Evolutionary conservation across 2,329 filamentous ascomycete genomes (phyloP).

Genomic region (Talaromyces albobiverticillius): DNA sequence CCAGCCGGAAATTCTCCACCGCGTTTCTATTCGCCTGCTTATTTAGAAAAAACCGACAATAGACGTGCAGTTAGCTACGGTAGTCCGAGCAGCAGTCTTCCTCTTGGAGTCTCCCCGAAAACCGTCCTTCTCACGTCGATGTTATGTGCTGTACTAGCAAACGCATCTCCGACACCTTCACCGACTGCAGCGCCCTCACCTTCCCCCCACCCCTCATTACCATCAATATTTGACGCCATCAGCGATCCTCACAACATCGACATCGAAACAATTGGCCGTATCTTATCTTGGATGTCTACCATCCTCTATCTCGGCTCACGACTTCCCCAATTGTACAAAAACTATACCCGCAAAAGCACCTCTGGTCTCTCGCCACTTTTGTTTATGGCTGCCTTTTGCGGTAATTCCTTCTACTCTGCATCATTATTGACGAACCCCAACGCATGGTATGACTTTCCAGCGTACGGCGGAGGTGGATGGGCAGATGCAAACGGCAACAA

Average conservation of each 20-base stretch:
- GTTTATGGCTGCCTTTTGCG: constrained; percentile 65
- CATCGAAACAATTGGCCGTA: constrained; percentile 47
- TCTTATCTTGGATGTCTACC: constrained; percentile 57
- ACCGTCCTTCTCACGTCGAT: constrained; percentile 45
- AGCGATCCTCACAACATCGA: constrained; percentile 25
- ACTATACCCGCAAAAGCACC: constrained; percentile 61
- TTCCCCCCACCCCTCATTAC: constrained; percentile 17
- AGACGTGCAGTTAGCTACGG: constrained; percentile 29
- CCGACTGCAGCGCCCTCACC: constrained; percentile 12
- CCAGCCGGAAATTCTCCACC: constrained; percentile 20
- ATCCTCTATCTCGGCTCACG: constrained; percentile 58
- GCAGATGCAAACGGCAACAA: constrained; percentile 55
- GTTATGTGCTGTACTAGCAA: constrained; percentile 43
- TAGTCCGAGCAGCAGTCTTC: constrained; percentile 21
- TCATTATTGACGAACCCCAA: constrained; percentile 63
- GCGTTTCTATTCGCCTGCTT: constrained; percentile 25
- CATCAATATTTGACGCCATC: constrained; percentile 1
- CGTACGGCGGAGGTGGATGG: constrained; percentile 61
- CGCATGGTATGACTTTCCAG: constrained; percentile 57
- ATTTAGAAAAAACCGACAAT: constrained; percentile 33
- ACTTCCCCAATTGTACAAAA: constrained; percentile 65
- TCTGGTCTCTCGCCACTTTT: constrained; percentile 61
- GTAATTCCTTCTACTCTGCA: constrained; percentile 65
- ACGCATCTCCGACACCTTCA: constrained; percentile 36
- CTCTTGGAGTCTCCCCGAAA: constrained; percentile 36